These are phyloP conservation scores for Scenedesmus sp. DNA, from an alignment of 163 green algal genomes.

Conservation along the genomic window DNA sequence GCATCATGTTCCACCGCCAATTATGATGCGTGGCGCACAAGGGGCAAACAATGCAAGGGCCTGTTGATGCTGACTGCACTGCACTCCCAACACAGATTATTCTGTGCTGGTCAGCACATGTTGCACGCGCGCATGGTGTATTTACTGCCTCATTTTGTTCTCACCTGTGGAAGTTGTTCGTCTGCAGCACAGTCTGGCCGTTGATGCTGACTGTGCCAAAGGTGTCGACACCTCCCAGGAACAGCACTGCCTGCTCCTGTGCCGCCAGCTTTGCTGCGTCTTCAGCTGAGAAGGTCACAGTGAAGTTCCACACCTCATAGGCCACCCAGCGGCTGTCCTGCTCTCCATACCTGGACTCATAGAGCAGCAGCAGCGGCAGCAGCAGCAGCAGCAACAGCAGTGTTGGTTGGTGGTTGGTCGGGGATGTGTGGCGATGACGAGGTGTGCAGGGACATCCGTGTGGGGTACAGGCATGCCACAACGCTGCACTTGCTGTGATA, in stretches of 20 bases:
- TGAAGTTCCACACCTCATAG: conserved; percentile 78
- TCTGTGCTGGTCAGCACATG: no score
- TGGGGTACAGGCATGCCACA: not conserved
- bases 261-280: conserved; percentile 23
- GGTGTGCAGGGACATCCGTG: no score
- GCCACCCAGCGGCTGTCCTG: conserved; percentile 72
- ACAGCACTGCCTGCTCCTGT: conserved; percentile 59
- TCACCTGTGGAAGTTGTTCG: conserved; percentile 77
- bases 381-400: not conserved
- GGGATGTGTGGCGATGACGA: not conserved
- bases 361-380: not conserved
- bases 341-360: conserved; percentile 84
- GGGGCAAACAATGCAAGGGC: no score
- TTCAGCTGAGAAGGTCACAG: conserved; percentile 45
- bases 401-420: not conserved
- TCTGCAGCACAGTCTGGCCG: conserved; percentile 47
- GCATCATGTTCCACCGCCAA: no score
- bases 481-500: not conserved
- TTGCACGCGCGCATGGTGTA: not conserved
- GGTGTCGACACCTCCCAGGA: conserved; percentile 76
- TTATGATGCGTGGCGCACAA: no score
- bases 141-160: not conserved
- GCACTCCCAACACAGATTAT: no score
- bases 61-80: no score
- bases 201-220: conserved; percentile 75